Percentiles rank a stretch among this genome's conserved stretches.
These are phyloP conservation scores for Micractinium sp. DNA, from an alignment of 139 green algal species.

Conservation along the genomic window DNA sequence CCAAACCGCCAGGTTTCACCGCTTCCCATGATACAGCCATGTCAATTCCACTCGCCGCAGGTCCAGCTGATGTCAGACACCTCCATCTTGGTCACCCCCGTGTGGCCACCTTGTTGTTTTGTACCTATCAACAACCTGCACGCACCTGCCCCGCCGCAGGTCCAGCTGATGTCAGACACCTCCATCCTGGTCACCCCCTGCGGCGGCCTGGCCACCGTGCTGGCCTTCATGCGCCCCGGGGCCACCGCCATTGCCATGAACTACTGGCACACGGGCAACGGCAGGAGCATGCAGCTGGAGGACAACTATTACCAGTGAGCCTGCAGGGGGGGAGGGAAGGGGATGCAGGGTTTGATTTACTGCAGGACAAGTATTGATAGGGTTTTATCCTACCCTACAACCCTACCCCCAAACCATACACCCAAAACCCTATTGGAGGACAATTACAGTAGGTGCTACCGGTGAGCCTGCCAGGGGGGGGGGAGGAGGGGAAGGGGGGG, in stretches of 20 bases:
- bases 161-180: conserved; percentile 41
- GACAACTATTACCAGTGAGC: conserved; percentile 37
- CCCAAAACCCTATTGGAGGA: no score
- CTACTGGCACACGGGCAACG: conserved; percentile 36
- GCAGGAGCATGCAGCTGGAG: conserved; percentile 39
- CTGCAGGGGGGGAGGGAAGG: not conserved
- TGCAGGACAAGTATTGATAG: no score
- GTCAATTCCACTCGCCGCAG: no score
- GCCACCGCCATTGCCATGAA: conserved; percentile 49
- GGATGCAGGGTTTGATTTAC: no score
- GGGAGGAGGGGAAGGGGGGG: no score
- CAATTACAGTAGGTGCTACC: no score
- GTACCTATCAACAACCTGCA: not conserved
- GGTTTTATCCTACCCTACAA: no score
- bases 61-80: conserved; percentile 39
- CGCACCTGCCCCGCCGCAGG: not conserved
- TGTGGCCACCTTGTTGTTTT: conserved; percentile 27
- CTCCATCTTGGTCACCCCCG: conserved; percentile 37
- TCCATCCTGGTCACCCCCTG: conserved; percentile 44
- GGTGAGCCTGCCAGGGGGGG: no score
- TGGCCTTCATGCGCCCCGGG: conserved; percentile 39
- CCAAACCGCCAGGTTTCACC: no score
- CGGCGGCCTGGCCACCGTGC: conserved; percentile 42
- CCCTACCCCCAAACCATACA: no score
- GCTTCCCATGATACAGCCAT: no score